A percentile compares a stretch with the other conserved stretches of the same genome.
Conservation (phyloP, 805 yeast genomes). For the Myxozyma neglecta region DNA sequence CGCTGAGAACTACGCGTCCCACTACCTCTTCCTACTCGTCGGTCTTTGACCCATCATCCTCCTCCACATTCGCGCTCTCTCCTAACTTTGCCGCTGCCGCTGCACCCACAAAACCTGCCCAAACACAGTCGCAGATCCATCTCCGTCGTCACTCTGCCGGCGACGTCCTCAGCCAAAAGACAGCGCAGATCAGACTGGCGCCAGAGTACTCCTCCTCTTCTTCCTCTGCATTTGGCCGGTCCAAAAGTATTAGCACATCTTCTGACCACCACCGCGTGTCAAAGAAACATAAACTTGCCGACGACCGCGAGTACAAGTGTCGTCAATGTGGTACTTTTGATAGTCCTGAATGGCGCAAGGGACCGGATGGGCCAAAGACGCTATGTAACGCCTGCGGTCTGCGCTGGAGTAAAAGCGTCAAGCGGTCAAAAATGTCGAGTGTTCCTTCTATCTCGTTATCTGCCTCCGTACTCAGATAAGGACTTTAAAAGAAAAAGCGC, state of each 20-base stretch:
- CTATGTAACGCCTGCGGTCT: constrained; percentile 93
- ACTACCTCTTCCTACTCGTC: no score
- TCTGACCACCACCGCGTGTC: constrained; percentile 1
- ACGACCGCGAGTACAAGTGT: constrained; percentile 43
- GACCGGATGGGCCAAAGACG: constrained; percentile 79
- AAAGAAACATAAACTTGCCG: constrained; percentile 18
- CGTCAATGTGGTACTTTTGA: constrained; percentile 69
- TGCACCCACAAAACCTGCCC: background rate
- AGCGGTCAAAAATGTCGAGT: constrained; percentile 23
- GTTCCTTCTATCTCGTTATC: background rate
- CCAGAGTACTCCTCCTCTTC: background rate
- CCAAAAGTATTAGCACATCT: constrained; percentile 2
- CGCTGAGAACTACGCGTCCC: constrained; percentile 17
- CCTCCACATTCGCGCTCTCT: background rate
- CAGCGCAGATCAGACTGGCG: background rate
- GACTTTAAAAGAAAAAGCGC: no score
- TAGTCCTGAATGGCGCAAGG: constrained; percentile 93
- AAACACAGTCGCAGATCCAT: background rate
- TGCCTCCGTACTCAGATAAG: background rate
- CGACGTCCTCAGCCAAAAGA: background rate
- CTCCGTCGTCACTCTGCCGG: constrained; percentile 14
- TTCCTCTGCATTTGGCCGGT: background rate
- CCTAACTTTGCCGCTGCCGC: constrained; percentile 3
- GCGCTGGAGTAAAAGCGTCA: constrained; percentile 45
- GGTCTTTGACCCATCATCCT: background rate